phyloP scores from a whole-genome alignment of 2,329 filamentous ascomycete genomes.

The Diaporthe destruens region DNA sequence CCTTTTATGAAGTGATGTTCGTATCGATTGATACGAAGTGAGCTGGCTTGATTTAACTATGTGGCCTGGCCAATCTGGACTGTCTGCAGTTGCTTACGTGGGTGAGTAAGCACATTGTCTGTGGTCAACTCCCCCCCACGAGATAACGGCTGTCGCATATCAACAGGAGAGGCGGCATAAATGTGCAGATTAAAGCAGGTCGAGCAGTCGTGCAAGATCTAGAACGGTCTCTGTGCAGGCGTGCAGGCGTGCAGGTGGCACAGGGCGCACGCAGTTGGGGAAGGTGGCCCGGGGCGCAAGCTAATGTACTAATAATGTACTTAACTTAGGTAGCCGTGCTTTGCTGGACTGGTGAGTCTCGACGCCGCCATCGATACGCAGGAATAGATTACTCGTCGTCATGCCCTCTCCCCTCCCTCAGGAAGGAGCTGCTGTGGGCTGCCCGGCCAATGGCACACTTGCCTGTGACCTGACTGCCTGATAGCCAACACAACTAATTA shows the following conservation, averaged over 20 bases:
- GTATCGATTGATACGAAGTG: neutral
- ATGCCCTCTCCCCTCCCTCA: neutral
- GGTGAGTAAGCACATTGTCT: neutral
- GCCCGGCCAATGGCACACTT: constrained; percentile 7
- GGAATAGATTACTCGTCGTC: constrained; percentile 4
- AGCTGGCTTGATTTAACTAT: neutral
- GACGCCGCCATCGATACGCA: neutral
- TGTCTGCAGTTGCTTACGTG: neutral
- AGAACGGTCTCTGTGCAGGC: neutral
- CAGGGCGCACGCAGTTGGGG: neutral
- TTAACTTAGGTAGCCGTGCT: no score
- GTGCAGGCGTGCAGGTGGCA: neutral
- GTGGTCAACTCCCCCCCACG: neutral
- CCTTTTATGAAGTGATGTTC: neutral
- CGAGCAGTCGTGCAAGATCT: neutral
- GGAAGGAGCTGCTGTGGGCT: neutral
- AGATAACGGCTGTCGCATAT: neutral
- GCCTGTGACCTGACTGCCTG: neutral
- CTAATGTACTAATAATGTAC: neutral
- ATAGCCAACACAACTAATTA: constrained; percentile 15
- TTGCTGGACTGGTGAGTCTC: constrained; percentile 1
- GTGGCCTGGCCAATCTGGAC: neutral
- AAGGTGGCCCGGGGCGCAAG: constrained; percentile 9
- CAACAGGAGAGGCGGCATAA: neutral
- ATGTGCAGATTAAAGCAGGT: neutral